These are phyloP conservation scores for Trichothecium sympodiale DNA, from an alignment of 2,329 filamentous ascomycete genomes.

Conservation along the genomic window DNA sequence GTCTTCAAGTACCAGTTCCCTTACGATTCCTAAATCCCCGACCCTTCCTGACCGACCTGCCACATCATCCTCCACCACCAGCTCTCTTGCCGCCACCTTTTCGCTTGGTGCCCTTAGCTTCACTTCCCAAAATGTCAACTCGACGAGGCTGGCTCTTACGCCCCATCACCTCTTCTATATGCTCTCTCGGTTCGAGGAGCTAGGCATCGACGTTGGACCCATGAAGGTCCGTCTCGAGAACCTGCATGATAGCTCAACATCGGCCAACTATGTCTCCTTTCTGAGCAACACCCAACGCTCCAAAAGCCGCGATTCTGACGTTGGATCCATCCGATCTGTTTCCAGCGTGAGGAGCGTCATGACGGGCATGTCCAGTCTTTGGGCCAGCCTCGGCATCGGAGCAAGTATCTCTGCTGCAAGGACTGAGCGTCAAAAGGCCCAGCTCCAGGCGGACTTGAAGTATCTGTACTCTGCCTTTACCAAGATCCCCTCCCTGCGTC, in stretches of 20 bases:
- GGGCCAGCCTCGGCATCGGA: slow-evolving; percentile 77
- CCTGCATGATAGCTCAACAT: slow-evolving; percentile 75
- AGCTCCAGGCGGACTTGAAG: slow-evolving; percentile 76
- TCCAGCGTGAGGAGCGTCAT: slow-evolving; percentile 95
- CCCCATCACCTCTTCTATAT: slow-evolving; percentile 96
- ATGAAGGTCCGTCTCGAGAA: slow-evolving; percentile 96
- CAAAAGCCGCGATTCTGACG: slow-evolving; percentile 69
- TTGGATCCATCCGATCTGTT: slow-evolving; percentile 86
- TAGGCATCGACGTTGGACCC: slow-evolving; percentile 80
- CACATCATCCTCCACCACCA: slow-evolving; percentile 58
- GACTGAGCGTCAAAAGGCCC: slow-evolving; percentile 80
- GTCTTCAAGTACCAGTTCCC: slow-evolving; percentile 52
- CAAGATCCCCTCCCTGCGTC: slow-evolving; percentile 84
- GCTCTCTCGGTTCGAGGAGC: slow-evolving; percentile 86
- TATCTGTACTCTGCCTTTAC: slow-evolving; percentile 98
- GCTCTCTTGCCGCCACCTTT: slow-evolving; percentile 70
- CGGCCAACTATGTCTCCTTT: slow-evolving; percentile 93
- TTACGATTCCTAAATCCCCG: slow-evolving; percentile 42
- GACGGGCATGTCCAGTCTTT: slow-evolving; percentile 90
- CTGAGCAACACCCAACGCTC: slow-evolving; percentile 67
- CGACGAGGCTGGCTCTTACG: slow-evolving; percentile 83
- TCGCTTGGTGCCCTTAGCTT: slow-evolving; percentile 80
- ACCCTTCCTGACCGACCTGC: slow-evolving; percentile 50
- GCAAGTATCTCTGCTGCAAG: slow-evolving; percentile 71
- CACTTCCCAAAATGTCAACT: slow-evolving; percentile 74